Evolutionary conservation across 2,329 filamentous ascomycete genomes (phyloP).

Genomic region (Ophiocordyceps sinensis): DNA sequence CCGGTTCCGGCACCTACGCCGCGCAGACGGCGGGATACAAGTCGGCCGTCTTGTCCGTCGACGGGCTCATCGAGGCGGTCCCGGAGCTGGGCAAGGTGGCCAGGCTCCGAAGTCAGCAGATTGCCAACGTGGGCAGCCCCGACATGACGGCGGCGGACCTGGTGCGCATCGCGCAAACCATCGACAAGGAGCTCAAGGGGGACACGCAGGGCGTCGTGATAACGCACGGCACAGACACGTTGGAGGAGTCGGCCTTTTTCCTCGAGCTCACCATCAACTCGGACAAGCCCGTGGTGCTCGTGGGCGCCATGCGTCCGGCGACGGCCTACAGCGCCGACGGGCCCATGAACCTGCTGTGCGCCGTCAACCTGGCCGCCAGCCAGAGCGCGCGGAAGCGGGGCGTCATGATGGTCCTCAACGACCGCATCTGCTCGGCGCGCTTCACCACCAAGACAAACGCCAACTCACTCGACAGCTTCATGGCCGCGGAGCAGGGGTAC

Average conservation of each 20-base stretch:
- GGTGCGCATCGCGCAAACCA: conserved; percentile 29
- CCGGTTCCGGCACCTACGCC: conserved; percentile 31
- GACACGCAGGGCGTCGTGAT: conserved; percentile 36
- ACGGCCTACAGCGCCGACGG: conserved; percentile 49
- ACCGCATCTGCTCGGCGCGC: conserved; percentile 41
- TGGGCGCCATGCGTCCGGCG: conserved; percentile 48
- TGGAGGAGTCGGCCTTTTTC: conserved; percentile 51
- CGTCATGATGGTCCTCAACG: conserved; percentile 46
- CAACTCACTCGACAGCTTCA: conserved; percentile 49
- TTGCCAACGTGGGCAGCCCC: conserved; percentile 32
- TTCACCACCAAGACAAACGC: conserved; percentile 49
- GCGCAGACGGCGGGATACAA: conserved; percentile 30
- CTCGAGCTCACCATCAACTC: conserved; percentile 41
- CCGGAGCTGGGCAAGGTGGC: conserved; percentile 38
- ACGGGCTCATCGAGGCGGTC: conserved; percentile 37
- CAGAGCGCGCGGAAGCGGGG: conserved; percentile 32
- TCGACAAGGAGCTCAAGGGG: conserved; percentile 31
- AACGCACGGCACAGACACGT: conserved; percentile 51
- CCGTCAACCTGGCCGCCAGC: conserved; percentile 39
- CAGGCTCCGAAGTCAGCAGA: conserved; percentile 38
- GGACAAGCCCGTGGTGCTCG: conserved; percentile 43
- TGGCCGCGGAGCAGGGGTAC: conserved; percentile 38
- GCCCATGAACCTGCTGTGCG: conserved; percentile 45
- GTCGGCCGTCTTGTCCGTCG: conserved; percentile 29
- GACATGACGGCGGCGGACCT: conserved; percentile 33